Evolutionary conservation across 495 filamentous ascomycete genomes (phyloP), one percentile per base, ranked within the genome.

Genomic region (Lindgomyces ingoldianus): DNA sequence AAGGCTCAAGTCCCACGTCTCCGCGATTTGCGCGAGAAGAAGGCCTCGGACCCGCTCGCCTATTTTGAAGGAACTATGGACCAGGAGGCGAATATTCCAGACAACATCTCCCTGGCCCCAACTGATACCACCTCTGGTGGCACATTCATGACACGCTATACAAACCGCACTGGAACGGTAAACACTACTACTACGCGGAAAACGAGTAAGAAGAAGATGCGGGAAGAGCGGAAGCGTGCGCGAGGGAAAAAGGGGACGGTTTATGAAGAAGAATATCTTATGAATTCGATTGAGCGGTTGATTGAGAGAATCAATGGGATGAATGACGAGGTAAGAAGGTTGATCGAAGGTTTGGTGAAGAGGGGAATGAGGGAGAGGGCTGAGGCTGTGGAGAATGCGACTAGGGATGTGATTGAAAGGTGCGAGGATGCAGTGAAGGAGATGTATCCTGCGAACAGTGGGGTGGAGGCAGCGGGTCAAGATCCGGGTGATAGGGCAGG

Each of bases 191-290:
- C 83, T 1, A 88, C 89, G 19, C 81, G 91, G 10, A 85, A 86
- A 49, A 96, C 91, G 27, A 88, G 85, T 52, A 92, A 91, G 79
- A 96, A 93, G 62, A 83, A 91, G 16, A 80, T 86, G 16, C 80
- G 90, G 16, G 94, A 98, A 74, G 94, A 98, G 80, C 87, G 96
- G 70, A 98, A 98, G 84, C 83, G 91, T 6, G 94, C 94, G 0
- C 82, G 90, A 25, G 94, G 94, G 14, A 91, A 96, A 74, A 96
- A 97, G 80, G 94, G 94, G 16, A 96, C 88, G 44, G 88, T 98
- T 3, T 98, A 98, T 73, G 94, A 98, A 71, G 94, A 98, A 74
- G 94, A 97, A 75, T 98, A 98, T 73, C 81, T 98, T 11, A 86
- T 96, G 46, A 93, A 90, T 70, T 91, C 87, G 65, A 85, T 96